A percentile compares a stretch with the other conserved stretches of the same genome.
Evolutionary conservation across 2,329 filamentous ascomycete species (phyloP).

Genomic region (Alternaria postmessia): DNA sequence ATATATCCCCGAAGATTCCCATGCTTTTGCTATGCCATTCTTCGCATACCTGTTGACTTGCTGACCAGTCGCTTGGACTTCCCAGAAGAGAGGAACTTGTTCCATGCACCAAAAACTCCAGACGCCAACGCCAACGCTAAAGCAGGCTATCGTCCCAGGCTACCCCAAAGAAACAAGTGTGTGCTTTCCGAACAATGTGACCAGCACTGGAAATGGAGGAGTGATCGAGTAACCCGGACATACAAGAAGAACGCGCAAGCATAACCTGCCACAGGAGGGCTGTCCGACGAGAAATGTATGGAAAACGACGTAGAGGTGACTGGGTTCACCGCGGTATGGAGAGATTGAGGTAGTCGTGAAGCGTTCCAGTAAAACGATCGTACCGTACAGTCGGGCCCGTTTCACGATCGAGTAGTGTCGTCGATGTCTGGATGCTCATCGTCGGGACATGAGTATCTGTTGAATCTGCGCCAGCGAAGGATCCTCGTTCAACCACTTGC

Average conservation of each 20-base stretch:
- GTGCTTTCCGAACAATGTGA: constrained; percentile 17
- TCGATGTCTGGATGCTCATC: constrained; percentile 20
- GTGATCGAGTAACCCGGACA: not conserved
- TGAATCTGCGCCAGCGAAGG: constrained; percentile 63
- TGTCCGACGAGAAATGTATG: not conserved
- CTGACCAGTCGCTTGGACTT: constrained; percentile 3
- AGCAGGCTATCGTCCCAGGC: constrained; percentile 12
- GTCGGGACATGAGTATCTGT: constrained; percentile 45
- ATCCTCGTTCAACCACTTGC: constrained; percentile 70
- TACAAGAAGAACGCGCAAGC: not conserved
- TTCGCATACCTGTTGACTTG: not conserved
- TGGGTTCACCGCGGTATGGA: not conserved
- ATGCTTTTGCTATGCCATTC: not conserved
- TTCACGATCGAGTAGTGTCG: not conserved
- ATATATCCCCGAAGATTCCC: not conserved
- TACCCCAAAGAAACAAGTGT: constrained; percentile 10
- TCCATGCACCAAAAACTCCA: not conserved
- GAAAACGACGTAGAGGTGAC: not conserved
- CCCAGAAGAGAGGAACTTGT: constrained; percentile 3
- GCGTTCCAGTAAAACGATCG: not conserved
- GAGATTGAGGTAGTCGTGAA: not conserved
- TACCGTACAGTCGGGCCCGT: not conserved
- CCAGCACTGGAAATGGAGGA: constrained; percentile 20
- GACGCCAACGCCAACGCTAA: constrained; percentile 29
- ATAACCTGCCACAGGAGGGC: not conserved